These are phyloP conservation scores for Termitomyces sp. DNA, from an alignment of 768 basidiomycete genomes.

Conservation along the genomic window DNA sequence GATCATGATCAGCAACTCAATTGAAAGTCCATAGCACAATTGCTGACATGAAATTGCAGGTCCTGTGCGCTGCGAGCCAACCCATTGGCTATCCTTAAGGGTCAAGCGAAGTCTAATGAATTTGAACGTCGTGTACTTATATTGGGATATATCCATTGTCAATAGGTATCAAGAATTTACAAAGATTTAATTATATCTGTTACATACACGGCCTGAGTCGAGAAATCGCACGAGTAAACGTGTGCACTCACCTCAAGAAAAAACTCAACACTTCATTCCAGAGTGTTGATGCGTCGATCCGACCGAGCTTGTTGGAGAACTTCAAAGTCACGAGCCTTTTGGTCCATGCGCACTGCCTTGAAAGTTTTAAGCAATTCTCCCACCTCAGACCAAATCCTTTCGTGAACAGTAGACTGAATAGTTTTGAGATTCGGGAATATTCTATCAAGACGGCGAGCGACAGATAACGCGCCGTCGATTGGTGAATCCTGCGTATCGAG, in stretches of 20 bases:
- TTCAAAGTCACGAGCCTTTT: background rate
- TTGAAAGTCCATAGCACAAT: background rate
- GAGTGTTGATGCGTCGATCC: background rate
- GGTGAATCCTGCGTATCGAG: slow-evolving; percentile 8
- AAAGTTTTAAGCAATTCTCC: background rate
- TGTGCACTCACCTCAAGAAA: background rate
- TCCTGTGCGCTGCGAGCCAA: slow-evolving; percentile 12
- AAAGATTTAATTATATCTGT: background rate
- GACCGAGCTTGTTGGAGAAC: slow-evolving; percentile 1
- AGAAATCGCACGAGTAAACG: background rate
- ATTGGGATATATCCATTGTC: background rate
- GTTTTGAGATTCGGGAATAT: slow-evolving; percentile 5
- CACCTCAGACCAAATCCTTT: background rate
- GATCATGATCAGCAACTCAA: too few relatives aligned
- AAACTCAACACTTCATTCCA: background rate
- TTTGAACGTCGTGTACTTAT: background rate
- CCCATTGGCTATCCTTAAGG: background rate
- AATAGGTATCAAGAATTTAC: background rate
- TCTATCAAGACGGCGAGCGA: slow-evolving; percentile 11
- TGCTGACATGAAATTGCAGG: slow-evolving; percentile 3
- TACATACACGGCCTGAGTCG: background rate
- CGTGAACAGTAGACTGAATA: background rate
- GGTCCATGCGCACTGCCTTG: background rate
- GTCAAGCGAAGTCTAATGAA: too few relatives aligned
- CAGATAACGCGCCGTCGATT: background rate